These are phyloP conservation scores for Uncinocarpus reesii DNA, from an alignment of 2,329 filamentous ascomycete genomes.

Conservation along the genomic window DNA sequence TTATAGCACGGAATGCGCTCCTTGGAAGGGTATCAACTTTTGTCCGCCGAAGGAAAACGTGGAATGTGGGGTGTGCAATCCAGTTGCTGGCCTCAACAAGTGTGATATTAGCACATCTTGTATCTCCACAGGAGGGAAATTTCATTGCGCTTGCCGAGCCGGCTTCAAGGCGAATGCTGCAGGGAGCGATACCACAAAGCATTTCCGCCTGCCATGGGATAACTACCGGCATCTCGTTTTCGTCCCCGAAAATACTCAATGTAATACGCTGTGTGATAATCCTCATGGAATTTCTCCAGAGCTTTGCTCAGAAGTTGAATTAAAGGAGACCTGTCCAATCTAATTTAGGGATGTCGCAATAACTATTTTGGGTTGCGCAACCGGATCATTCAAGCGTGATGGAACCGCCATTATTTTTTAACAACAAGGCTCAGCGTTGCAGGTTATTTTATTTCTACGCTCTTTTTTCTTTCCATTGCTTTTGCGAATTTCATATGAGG, in stretches of 20 bases:
- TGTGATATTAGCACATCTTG: conserved; percentile 11
- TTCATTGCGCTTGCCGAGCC: conserved; percentile 9
- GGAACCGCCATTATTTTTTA: too few species aligned
- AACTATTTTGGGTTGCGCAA: too few species aligned
- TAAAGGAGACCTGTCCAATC: conserved; percentile 10
- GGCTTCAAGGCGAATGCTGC: conserved; percentile 4
- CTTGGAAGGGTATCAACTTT: conserved; percentile 8
- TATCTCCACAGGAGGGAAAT: conserved; percentile 9
- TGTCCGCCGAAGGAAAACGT: not conserved
- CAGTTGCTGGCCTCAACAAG: conserved; percentile 8
- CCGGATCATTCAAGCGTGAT: too few species aligned
- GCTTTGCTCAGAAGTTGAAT: conserved; percentile 3
- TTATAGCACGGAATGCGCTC: conserved; percentile 1
- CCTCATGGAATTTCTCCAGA: conserved; percentile 9
- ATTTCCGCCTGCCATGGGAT: conserved; percentile 8
- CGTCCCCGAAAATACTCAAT: conserved; percentile 7
- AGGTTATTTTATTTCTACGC: too few species aligned
- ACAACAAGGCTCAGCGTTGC: too few species aligned
- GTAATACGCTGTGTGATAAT: conserved; percentile 8
- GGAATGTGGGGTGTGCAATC: conserved; percentile 9
- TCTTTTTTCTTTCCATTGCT: too few species aligned
- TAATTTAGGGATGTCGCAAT: too few species aligned
- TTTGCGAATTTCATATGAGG: too few species aligned
- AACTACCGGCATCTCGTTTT: conserved; percentile 10
- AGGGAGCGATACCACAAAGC: conserved; percentile 5